phyloP scores from a whole-genome alignment of 108 stramenopile species.

The Parietichytrium sp. region DNA sequence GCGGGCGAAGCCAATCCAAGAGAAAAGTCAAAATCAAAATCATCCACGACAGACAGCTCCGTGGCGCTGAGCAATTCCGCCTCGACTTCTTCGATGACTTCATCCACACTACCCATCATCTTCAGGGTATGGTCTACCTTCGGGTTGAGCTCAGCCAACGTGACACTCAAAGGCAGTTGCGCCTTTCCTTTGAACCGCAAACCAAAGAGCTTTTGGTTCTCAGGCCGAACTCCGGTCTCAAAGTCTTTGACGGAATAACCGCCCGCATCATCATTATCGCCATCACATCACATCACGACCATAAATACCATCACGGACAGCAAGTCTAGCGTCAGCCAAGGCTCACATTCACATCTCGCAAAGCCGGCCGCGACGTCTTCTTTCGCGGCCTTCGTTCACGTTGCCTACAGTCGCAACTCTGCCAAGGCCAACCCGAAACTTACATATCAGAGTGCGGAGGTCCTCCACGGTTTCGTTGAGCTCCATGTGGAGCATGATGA shows the following conservation, averaged over 20 bases:
- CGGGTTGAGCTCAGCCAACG: not conserved
- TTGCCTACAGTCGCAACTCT: too few species aligned
- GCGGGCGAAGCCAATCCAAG: constrained; percentile 59
- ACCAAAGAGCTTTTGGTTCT: constrained; percentile 34
- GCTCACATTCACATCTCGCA: too few species aligned
- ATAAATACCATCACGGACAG: too few species aligned
- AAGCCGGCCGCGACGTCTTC: too few species aligned
- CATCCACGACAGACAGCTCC: constrained; percentile 66
- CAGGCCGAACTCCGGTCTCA: constrained; percentile 20
- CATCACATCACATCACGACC: too few species aligned
- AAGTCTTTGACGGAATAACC: too few species aligned
- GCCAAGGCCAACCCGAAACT: too few species aligned
- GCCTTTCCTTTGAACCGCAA: not conserved
- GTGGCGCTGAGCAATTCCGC: not conserved
- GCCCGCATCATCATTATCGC: too few species aligned
- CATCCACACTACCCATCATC: not conserved
- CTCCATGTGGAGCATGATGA: constrained; percentile 14
- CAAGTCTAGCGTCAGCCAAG: too few species aligned
- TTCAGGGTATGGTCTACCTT: not conserved
- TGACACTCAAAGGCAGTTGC: not conserved
- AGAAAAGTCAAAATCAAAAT: constrained; percentile 84
- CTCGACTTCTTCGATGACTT: constrained; percentile 23
- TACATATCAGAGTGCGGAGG: not conserved
- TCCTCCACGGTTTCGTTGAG: constrained; percentile 19
- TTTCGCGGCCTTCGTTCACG: too few species aligned